Conservation (phyloP, 2,329 filamentous ascomycete species). For the Botrytis fragariae region DNA sequence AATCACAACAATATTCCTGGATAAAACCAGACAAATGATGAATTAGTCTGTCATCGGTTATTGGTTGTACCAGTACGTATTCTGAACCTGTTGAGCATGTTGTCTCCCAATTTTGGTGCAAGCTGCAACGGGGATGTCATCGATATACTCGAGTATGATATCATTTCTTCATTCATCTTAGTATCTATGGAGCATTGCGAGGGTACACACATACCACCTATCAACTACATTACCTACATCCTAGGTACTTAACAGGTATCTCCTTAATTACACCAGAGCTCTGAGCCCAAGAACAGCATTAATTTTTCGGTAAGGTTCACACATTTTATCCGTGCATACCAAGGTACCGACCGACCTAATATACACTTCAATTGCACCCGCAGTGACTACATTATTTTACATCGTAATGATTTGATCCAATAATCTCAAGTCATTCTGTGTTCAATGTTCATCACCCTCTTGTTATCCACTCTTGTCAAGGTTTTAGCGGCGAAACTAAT, state of each 20-base stretch:
- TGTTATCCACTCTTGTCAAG: neutral
- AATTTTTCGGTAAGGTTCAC: neutral
- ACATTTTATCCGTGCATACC: neutral
- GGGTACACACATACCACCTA: neutral
- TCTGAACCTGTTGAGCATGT: neutral
- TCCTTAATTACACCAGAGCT: neutral
- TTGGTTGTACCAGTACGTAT: neutral
- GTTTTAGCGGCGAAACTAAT: neutral
- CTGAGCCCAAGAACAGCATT: neutral
- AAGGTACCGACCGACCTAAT: neutral
- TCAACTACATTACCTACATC: neutral
- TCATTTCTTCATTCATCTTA: neutral
- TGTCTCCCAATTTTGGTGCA: neutral
- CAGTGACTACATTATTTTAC: neutral
- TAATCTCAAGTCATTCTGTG: neutral
- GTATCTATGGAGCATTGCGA: too few species aligned
- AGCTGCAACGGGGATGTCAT: neutral
- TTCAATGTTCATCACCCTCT: neutral
- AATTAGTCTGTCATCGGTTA: neutral
- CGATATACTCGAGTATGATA: constrained; percentile 6
- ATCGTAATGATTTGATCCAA: neutral
- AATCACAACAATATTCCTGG: neutral
- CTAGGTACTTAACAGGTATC: neutral
- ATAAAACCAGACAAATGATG: neutral
- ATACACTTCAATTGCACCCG: neutral